These are phyloP conservation scores for Pyrenochaeta sp. DNA, from an alignment of 2,329 filamentous ascomycete species.

Conservation along the genomic window DNA sequence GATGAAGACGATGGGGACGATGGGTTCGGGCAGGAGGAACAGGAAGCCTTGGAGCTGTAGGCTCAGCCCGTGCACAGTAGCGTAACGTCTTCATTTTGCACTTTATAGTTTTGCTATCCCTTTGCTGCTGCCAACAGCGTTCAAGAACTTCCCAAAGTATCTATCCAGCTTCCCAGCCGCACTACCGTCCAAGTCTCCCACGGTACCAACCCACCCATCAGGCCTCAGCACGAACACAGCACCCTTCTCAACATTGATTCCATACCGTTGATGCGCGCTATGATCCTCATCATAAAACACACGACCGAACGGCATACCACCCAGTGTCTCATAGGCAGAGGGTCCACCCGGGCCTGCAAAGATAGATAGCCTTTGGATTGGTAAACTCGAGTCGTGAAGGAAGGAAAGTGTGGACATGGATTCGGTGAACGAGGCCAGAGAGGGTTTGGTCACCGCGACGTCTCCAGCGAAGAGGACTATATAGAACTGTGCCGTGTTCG, in stretches of 20 bases:
- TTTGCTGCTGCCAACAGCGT: not conserved
- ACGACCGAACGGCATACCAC: conserved; percentile 44
- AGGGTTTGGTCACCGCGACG: conserved; percentile 20
- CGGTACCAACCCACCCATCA: conserved; percentile 45
- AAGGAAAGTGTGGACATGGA: conserved; percentile 12
- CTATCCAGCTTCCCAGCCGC: conserved; percentile 21
- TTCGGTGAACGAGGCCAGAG: conserved; percentile 20
- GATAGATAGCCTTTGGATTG: conserved; percentile 38
- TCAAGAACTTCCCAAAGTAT: conserved; percentile 35
- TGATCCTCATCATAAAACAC: conserved; percentile 47
- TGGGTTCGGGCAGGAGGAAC: not conserved
- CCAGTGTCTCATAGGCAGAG: conserved; percentile 41
- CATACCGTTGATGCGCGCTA: conserved; percentile 45
- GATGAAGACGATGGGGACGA: not conserved
- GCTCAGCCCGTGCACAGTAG: not conserved
- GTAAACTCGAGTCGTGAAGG: conserved; percentile 20
- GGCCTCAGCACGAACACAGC: conserved; percentile 44
- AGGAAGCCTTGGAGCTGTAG: conserved; percentile 19
- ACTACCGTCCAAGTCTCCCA: conserved; percentile 16
- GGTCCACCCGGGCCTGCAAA: conserved; percentile 34
- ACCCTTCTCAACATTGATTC: conserved; percentile 28
- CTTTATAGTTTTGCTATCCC: not conserved
- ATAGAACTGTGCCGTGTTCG: conserved; percentile 55
- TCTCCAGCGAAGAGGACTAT: conserved; percentile 55
- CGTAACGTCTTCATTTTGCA: not conserved